Percentiles rank a stretch among this genome's conserved stretches.
Conservation (phyloP, 495 filamentous ascomycete genomes). For the Tuber borchii region DNA sequence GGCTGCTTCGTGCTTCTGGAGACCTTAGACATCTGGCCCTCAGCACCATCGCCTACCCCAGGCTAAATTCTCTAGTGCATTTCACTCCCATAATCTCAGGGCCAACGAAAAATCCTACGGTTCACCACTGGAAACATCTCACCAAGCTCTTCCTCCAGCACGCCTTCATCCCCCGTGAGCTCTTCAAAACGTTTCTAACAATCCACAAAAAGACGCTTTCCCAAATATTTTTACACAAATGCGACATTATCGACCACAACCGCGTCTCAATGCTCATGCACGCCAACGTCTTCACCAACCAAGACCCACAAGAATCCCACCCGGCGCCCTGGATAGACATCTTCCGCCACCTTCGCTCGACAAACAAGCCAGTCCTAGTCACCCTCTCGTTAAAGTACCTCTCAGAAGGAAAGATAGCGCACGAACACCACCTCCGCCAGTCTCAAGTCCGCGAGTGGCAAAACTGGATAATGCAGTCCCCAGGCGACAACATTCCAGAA, state of each 20-base stretch:
- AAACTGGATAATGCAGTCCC: conserved; percentile 3
- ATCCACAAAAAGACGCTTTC: background rate
- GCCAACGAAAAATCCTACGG: background rate
- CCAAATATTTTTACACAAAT: background rate
- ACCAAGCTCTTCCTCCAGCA: background rate
- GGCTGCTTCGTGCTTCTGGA: background rate
- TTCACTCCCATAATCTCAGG: background rate
- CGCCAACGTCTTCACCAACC: background rate
- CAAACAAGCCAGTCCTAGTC: background rate
- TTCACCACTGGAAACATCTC: conserved; percentile 1
- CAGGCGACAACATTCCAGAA: background rate
- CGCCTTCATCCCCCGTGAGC: background rate
- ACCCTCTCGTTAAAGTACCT: background rate
- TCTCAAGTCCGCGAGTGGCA: conserved; percentile 3
- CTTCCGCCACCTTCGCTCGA: background rate
- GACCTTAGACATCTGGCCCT: background rate
- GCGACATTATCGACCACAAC: background rate
- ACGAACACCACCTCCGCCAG: background rate
- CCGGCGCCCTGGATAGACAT: background rate
- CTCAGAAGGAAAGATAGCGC: background rate
- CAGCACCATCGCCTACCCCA: background rate
- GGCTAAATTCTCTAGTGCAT: background rate
- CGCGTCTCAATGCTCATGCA: background rate
- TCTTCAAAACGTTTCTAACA: background rate
- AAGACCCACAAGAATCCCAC: background rate